A percentile compares a stretch with the other conserved stretches of the same genome.
Conservation (phyloP, 495 filamentous ascomycete genomes). For the Daldinia bambusicola region DNA sequence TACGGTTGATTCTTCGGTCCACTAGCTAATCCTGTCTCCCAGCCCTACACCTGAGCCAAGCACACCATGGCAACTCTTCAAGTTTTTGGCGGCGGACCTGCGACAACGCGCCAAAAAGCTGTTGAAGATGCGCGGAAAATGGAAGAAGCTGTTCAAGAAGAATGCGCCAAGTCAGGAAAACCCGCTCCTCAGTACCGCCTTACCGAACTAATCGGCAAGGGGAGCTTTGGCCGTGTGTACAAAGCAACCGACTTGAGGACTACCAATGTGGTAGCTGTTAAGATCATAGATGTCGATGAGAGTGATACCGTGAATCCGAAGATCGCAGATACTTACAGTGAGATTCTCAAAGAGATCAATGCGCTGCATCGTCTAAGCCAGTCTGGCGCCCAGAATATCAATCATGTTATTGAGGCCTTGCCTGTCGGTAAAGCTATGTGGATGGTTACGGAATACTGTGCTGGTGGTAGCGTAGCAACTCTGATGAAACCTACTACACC, state of each 20-base stretch:
- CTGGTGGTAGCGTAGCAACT: conserved; percentile 93
- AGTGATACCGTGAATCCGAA: conserved; percentile 78
- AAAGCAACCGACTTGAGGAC: conserved; percentile 72
- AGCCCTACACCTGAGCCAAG: background rate
- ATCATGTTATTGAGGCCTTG: conserved; percentile 86
- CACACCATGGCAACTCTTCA: conserved; percentile 55
- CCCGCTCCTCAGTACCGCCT: conserved; percentile 73
- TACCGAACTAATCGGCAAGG: conserved; percentile 91
- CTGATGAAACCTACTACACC: conserved; percentile 74
- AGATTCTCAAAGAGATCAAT: conserved; percentile 88
- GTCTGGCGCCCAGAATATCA: conserved; percentile 87
- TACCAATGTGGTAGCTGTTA: conserved; percentile 83
- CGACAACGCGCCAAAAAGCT: conserved; percentile 59
- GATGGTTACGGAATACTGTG: conserved; percentile 96
- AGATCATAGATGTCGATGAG: conserved; percentile 95
- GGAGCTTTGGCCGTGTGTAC: conserved; percentile 94
- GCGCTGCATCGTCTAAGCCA: conserved; percentile 86
- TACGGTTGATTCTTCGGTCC: background rate
- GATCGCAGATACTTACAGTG: conserved; percentile 81
- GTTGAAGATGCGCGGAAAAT: conserved; percentile 66
- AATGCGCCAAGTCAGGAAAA: conserved; percentile 59
- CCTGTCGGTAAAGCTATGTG: conserved; percentile 89
- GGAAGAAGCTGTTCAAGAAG: conserved; percentile 61
- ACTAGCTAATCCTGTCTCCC: conserved; percentile 11
- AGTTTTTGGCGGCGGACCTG: conserved; percentile 53